Base-by-base conservation (phyloP, 192 early-diverging fungal species). In the Geosiphon pyriformis region DNA sequence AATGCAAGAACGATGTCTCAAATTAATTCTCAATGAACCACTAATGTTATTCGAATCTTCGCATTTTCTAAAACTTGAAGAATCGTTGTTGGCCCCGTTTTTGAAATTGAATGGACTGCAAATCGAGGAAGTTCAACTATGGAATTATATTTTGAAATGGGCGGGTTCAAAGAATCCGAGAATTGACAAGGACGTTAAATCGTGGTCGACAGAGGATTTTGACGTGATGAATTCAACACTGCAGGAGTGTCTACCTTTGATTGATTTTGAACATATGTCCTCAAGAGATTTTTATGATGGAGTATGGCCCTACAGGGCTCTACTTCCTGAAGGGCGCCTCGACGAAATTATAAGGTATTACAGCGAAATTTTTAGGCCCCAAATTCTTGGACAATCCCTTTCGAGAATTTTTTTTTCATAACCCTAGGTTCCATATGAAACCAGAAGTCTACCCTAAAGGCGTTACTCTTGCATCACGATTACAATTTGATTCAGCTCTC, bases 121-220 rank as follows among this genome's bases (percentile, higher is more conserved):
- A 51, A 63, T 63, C 22, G 61, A 51, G 33, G 61, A 63, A 51
- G 20, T 51, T 33, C 26, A 63, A 51, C 48, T 63, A 50, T 63
- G 61, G 61, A 30, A 63, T 33, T 12, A 63, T 29, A 32, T 63
- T 1, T 20, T 49, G 48, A 17, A 30, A 7, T 63, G 61, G 61
- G 61, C 47, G 4, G 1, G 48, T 2, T 23, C 61, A 31, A 42
- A 51, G 27, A 48, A 63, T 63, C 47, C 46, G 17, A 3, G 18
- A 11, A 18, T 63, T 37, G 7, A 49, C 12, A 12, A 27, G 17
- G 6, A 63, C 7, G 32, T 63, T 29, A 27, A 3, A n/a, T 26
- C 29, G 22, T 63, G 61, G 61, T 37, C 30, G 1, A 49, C 27
- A 4, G 47, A 63, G 11, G 49, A 63, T 30, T 63, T 51, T 51